Conservation (phyloP, 23 red algal species). For the Chondrus crispus region DNA sequence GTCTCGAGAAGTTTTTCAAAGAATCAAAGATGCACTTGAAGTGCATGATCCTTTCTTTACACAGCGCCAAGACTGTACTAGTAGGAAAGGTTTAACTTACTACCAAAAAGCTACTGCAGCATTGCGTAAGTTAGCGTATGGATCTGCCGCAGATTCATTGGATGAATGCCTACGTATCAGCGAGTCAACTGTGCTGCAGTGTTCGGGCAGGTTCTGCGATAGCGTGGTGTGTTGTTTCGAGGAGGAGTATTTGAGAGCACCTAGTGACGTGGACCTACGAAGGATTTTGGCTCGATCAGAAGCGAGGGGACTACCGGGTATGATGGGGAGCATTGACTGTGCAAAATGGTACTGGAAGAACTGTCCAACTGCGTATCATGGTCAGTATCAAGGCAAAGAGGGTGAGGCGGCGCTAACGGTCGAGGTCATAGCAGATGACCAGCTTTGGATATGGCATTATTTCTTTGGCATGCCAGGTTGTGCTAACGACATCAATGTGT, state of each 20-base stretch:
- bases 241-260: neutral
- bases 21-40: too few relatives aligned
- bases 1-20: too few relatives aligned
- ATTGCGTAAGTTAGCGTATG: neutral
- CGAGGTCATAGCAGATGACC: neutral
- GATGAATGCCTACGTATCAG: conserved; percentile 6
- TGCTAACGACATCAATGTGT: conserved; percentile 13
- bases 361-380: neutral
- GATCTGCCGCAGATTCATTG: neutral
- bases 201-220: neutral
- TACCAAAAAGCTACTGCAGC: neutral
- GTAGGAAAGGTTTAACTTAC: too few relatives aligned
- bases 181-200: neutral
- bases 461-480: neutral
- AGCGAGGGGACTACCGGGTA: neutral
- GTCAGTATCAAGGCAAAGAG: conserved; percentile 19
- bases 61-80: too few relatives aligned
- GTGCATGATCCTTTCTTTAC: too few relatives aligned
- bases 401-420: neutral
- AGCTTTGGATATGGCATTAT: conserved; percentile 3
- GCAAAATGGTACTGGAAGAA: neutral
- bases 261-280: neutral
- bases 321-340: conserved; percentile 5
- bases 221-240: neutral
- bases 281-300: neutral